These are phyloP conservation scores for Fonsecaea pedrosoi DNA, from an alignment of 2,329 filamentous ascomycete genomes.

Conservation along the genomic window DNA sequence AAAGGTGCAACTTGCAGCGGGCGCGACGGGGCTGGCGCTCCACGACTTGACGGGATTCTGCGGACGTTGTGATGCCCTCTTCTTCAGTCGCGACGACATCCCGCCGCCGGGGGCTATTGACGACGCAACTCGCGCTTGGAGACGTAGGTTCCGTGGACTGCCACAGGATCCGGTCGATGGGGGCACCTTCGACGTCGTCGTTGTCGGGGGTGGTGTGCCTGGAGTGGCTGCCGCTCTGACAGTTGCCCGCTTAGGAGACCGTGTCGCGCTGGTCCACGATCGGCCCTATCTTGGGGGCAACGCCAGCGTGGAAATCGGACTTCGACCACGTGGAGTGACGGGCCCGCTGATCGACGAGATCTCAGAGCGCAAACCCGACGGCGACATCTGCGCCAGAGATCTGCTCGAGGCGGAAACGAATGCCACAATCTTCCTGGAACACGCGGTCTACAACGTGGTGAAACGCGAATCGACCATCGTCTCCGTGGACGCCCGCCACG, in stretches of 20 bases:
- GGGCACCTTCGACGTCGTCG: conserved; percentile 20
- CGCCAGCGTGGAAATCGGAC: conserved; percentile 24
- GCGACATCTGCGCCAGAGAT: conserved; percentile 14
- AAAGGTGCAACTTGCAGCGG: background rate
- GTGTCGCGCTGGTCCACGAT: conserved; percentile 21
- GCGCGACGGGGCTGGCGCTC: conserved; percentile 7
- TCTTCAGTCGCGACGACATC: conserved; percentile 7
- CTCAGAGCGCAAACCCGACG: conserved; percentile 17
- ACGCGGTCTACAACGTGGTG: conserved; percentile 14
- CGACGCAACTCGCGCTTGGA: conserved; percentile 14
- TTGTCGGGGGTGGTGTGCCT: conserved; percentile 18
- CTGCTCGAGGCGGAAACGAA: conserved; percentile 19
- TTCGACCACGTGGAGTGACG: conserved; percentile 18
- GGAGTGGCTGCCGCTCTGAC: conserved; percentile 17
- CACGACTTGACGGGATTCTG: conserved; percentile 24
- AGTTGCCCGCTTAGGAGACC: conserved; percentile 19
- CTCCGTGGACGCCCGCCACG: conserved; percentile 19
- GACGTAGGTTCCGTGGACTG: conserved; percentile 14
- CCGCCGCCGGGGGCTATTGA: conserved; percentile 1
- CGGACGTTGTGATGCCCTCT: conserved; percentile 25
- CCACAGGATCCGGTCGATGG: conserved; percentile 9
- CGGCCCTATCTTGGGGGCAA: conserved; percentile 22
- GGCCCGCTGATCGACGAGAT: conserved; percentile 22
- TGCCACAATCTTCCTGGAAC: conserved; percentile 18
- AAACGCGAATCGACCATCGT: conserved; percentile 6